phyloP scores from a whole-genome alignment of 1,284 basidiomycete species.

The Anthracocystis panici-leucophaei region DNA sequence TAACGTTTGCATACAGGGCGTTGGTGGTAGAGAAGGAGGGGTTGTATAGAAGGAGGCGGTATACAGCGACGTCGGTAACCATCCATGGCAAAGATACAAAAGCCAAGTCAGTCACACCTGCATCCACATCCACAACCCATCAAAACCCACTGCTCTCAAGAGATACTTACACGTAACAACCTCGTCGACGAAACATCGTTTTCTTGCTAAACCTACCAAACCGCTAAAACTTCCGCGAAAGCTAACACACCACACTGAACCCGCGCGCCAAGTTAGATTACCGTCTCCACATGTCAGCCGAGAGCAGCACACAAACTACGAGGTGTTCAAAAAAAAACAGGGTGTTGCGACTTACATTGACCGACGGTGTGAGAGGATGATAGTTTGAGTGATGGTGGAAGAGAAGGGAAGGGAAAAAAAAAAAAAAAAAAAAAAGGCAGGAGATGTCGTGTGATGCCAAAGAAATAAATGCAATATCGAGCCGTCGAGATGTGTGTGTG shows the following conservation, averaged over 20 bases:
- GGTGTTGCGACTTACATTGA: too few relatives aligned
- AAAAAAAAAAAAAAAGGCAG: not conserved
- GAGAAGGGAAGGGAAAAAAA: not conserved
- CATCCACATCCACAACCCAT: not conserved
- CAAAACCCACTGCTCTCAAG: too few relatives aligned
- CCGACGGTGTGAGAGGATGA: too few relatives aligned
- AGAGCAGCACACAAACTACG: too few relatives aligned
- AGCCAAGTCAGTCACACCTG: not conserved
- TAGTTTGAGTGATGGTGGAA: too few relatives aligned
- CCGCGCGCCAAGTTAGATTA: too few relatives aligned
- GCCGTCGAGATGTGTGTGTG: not conserved
- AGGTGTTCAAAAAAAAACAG: too few relatives aligned
- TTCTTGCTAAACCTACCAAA: not conserved
- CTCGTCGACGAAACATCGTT: slow-evolving; percentile 35
- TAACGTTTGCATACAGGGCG: not conserved
- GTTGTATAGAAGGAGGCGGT: too few relatives aligned
- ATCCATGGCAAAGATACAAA: too few relatives aligned
- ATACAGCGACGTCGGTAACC: too few relatives aligned
- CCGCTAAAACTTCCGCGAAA: not conserved
- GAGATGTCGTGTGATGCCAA: slow-evolving; percentile 8
- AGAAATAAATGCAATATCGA: too few relatives aligned
- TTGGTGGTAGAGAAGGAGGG: not conserved
- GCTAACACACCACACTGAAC: not conserved
- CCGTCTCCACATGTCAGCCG: too few relatives aligned
- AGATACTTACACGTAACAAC: slow-evolving; percentile 40